Evolutionary conservation across 257 asterid species (phyloP), one percentile per base, ranked within the genome.

Genomic region (Gynochthodes officinalis): DNA sequence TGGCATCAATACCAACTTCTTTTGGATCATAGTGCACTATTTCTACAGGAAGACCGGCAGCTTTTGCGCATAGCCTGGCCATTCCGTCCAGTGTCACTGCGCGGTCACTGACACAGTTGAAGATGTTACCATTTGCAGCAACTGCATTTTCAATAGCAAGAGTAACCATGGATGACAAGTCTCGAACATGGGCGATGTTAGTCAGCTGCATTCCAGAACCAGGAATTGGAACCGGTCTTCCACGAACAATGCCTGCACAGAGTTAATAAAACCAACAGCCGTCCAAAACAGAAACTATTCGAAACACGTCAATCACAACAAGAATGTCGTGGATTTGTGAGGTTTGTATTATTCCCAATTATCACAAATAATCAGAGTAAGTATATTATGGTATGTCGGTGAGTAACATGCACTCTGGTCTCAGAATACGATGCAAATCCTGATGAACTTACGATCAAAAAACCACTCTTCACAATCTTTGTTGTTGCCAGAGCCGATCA

Each of bases 391-490:
- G 42, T 37, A 37, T 37, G 6, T 37, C 7, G 6, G 3, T 37
- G 6, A 37, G 42, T 37, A 7, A 37, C 3, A 37, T 37, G 6
- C 7, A 37, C 3, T 7, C 3, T 37, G 3, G 42, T 37, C 42
- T 37, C 42, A 37, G 42, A 37, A 37, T 37, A 37, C n/a, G 6
- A 7, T 37, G 6, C 42, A 37, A 37, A 37, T 37, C 42, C 42
- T 37, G 42, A 37, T 60, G 6, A 44, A 72, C 97, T 81, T 88
- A 93, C 98, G 92, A 75, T 90, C 98, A 63, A 94, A 94, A 84
- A 94, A 94, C 98, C 98, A 94, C 78, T 94, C 97, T 81, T 91
- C 98, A 54, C 97, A 91, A 67, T 94, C 98, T 80, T 94, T 94
- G 88, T 93, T 93, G 81, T 94, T 94, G 55, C 99, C 99, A 2